Conservation (phyloP, 768 basidiomycete species). For the Kwoniella dendrophila region DNA sequence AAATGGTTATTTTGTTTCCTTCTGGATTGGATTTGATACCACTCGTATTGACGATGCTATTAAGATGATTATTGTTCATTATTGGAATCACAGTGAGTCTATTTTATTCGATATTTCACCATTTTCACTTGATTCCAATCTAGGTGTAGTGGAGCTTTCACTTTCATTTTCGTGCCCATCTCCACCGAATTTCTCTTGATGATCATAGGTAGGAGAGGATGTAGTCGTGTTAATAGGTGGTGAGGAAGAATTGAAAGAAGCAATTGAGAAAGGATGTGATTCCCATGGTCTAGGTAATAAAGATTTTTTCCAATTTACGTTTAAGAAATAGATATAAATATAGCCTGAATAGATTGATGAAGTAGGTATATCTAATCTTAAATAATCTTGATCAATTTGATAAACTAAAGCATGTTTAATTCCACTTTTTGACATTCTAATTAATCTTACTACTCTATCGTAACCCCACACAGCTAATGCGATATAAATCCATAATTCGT, state of each 20-base stretch:
- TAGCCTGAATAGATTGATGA: neutral
- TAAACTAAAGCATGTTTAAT: neutral
- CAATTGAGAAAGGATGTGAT: constrained; percentile 1
- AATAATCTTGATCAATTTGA: constrained; percentile 2
- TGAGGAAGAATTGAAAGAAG: neutral
- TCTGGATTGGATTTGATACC: neutral
- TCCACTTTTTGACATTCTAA: constrained; percentile 5
- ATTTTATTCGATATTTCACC: no score
- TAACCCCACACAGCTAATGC: constrained; percentile 23
- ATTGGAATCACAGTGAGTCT: neutral
- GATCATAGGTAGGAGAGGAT: no score
- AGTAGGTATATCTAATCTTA: neutral
- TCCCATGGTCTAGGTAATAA: constrained; percentile 4
- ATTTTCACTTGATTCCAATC: no score
- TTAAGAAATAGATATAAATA: neutral
- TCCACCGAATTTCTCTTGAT: neutral
- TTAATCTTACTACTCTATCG: constrained; percentile 14
- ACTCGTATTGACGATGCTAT: neutral
- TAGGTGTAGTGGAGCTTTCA: no score
- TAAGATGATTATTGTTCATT: neutral
- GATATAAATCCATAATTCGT: constrained; percentile 23
- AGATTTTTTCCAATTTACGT: neutral
- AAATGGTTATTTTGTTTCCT: neutral
- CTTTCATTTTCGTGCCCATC: neutral
- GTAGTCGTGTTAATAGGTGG: neutral